Evolutionary conservation across 768 basidiomycete species (phyloP), one percentile per base, ranked within the genome.

Genomic region (Wakefieldia striispora): DNA sequence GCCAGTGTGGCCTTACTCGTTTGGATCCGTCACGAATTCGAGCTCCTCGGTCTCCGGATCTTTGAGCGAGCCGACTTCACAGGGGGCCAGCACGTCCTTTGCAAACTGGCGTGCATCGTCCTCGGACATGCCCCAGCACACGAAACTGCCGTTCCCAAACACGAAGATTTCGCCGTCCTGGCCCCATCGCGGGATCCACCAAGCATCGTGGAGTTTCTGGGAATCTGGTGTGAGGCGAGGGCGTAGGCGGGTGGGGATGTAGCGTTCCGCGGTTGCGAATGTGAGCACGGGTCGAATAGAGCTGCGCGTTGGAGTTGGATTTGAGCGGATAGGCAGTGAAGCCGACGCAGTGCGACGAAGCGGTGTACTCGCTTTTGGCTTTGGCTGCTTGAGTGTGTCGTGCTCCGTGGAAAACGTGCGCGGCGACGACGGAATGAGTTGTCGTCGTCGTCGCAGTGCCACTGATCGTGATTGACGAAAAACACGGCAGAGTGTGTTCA

Each of bases 11-110:
- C 1, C 54, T 17, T 71, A 95, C 93, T 95, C 91, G 45, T 75
- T 85, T 33, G 90, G 89, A 68, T 97, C 94, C 23, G 87, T 84
- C 12, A 94, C 90, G 68, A 94, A 95, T 63, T 97, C 94, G 43
- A 97, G 75, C 59, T 94, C 93, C 61, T 94, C 93, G 12, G 88
- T 88, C 72, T 94, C 93, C 16, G 80, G 72, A 45, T 86, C 86
- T 23, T 65, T 74, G 46, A 94, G 72, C 3, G 80, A 74, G 4
- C 76, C 80, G 9, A 92, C 72, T 63, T 91, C 83, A 23, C 84
- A 78, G 20, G 70, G 75, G 34, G 69, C 68, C 40, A 91, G 72
- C 26, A 93, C 75, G 44, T 88, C 76, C 21, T 70, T 65, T 20
- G 82, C 78, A 65, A 95, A 94, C 40, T 69, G 71, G 51, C 72